Conservation (phyloP, 306 rosid species). For the Vicia faba region DNA sequence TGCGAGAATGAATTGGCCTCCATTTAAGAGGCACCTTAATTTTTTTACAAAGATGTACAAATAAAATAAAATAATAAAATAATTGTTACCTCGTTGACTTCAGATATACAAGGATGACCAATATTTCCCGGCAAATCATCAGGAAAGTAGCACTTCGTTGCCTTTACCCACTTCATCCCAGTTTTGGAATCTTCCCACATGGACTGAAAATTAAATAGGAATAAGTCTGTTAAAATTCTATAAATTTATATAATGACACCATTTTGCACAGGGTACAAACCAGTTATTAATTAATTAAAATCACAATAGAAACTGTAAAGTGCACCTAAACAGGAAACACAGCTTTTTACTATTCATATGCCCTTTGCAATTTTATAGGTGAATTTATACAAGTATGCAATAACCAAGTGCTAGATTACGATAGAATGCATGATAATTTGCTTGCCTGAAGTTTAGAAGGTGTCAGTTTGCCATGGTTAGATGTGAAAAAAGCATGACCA, state of each 20-base stretch:
- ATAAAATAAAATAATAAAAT: slow-evolving; percentile 3
- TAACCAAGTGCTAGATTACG: slow-evolving; percentile 28
- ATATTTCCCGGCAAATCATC: slow-evolving; percentile 79
- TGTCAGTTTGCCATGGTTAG: slow-evolving; percentile 57
- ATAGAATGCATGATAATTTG: slow-evolving; percentile 36
- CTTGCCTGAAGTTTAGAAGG: slow-evolving; percentile 91
- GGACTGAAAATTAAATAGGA: slow-evolving; percentile 61
- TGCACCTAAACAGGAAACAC: slow-evolving; percentile 17
- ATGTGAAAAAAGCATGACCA: slow-evolving; percentile 68
- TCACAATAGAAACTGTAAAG: slow-evolving; percentile 12
- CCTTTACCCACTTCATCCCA: slow-evolving; percentile 72
- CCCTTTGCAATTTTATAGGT: slow-evolving; percentile 14
- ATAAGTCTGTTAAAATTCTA: slow-evolving; percentile 23
- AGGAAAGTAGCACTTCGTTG: slow-evolving; percentile 76
- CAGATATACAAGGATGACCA: slow-evolving; percentile 67
- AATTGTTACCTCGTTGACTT: slow-evolving; percentile 75
- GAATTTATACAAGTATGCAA: slow-evolving; percentile 30
- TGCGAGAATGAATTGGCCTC: slow-evolving; percentile 1
- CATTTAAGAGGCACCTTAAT: neutral
- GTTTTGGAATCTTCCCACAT: slow-evolving; percentile 85
- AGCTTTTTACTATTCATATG: slow-evolving; percentile 13
- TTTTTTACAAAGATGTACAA: slow-evolving; percentile 13
- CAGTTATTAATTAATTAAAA: slow-evolving; percentile 23
- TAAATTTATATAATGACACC: slow-evolving; percentile 20
- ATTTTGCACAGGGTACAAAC: slow-evolving; percentile 30